Percentiles rank a stretch among this genome's conserved stretches.
Conservation (phyloP, 208 protist species). For the Kentomonas sorsogonicus region DNA sequence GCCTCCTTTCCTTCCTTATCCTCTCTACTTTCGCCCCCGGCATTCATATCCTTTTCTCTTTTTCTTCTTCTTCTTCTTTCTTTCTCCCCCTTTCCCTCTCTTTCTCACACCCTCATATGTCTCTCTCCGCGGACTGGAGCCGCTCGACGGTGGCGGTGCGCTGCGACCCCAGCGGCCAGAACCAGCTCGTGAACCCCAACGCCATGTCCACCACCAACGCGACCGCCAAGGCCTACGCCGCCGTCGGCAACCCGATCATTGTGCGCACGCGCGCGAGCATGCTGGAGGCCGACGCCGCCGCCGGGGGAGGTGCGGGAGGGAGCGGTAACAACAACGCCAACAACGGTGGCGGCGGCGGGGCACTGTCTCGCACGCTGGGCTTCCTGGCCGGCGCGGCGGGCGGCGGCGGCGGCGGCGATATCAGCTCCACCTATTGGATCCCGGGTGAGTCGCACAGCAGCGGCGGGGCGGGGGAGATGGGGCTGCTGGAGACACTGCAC, state of each 20-base stretch:
- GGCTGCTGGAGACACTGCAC: conserved; percentile 56
- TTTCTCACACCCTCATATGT: conserved; percentile 23
- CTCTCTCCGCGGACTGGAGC: conserved; percentile 60
- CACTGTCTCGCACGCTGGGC: not conserved
- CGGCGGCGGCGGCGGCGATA: conserved; percentile 25
- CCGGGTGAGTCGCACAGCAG: conserved; percentile 41
- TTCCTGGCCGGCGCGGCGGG: not conserved
- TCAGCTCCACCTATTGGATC: conserved; percentile 62
- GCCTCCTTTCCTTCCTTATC: not conserved
- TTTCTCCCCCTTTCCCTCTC: not conserved
- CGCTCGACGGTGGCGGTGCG: conserved; percentile 61
- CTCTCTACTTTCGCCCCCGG: not conserved
- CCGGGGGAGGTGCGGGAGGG: no score
- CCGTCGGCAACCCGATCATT: conserved; percentile 54
- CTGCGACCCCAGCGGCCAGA: conserved; percentile 21
- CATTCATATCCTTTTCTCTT: conserved; percentile 4
- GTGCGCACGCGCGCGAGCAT: conserved; percentile 47
- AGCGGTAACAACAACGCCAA: conserved; percentile 15
- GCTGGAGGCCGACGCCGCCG: no score
- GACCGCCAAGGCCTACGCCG: conserved; percentile 36
- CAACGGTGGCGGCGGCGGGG: not conserved
- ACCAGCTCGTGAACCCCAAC: conserved; percentile 25
- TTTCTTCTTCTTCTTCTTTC: not conserved
- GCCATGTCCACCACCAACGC: conserved; percentile 26
- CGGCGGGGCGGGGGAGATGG: conserved; percentile 58